Evolutionary conservation across 176 grass and related monocot species (phyloP).

Genomic region (Chloris gayana): DNA sequence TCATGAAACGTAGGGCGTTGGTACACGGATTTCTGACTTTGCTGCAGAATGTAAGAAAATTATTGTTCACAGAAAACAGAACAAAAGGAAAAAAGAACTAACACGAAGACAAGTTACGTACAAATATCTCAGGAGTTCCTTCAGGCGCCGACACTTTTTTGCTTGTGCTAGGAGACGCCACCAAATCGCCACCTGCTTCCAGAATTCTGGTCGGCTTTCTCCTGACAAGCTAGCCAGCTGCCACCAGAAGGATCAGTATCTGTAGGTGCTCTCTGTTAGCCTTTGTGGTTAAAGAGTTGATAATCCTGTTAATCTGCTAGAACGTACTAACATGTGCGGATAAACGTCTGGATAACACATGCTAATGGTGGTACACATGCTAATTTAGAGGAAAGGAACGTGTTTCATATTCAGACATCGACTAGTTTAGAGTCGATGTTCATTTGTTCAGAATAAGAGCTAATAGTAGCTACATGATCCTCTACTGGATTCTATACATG

Average conservation of each 20-base stretch:
- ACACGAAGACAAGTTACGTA: not conserved
- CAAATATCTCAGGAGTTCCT: not conserved
- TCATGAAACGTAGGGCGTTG: not conserved
- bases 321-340: not conserved
- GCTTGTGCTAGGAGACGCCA: not conserved
- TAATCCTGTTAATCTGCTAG: not conserved
- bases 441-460: not conserved
- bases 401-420: not conserved
- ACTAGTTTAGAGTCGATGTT: not conserved
- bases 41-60: not conserved
- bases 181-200: not conserved
- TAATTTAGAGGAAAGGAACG: not conserved
- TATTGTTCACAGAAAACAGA: not conserved
- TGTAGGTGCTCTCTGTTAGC: too few species aligned
- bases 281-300: not conserved
- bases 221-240: not conserved
- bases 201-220: not conserved
- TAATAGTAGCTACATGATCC: not conserved
- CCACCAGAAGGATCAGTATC: not conserved
- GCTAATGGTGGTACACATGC: not conserved
- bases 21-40: constrained; percentile 3
- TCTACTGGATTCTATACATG: not conserved
- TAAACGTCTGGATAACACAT: not conserved
- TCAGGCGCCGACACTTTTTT: constrained; percentile 17
- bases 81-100: not conserved